Evolutionary conservation across 805 yeast genomes (phyloP).

Genomic region (Cyberlindnera petersonii): DNA sequence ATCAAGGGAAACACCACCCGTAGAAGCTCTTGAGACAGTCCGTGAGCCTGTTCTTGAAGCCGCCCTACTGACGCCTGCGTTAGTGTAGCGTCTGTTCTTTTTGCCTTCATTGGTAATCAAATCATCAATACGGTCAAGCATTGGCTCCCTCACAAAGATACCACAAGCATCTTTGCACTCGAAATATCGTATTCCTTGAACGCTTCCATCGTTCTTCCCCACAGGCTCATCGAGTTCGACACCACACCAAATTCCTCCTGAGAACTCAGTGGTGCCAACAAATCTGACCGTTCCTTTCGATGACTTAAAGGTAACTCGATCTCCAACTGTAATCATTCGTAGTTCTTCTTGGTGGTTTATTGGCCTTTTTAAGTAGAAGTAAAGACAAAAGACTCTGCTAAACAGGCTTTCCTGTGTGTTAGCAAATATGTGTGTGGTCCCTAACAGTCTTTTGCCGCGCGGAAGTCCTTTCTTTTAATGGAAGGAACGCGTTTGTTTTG

Average conservation of each 20-base stretch:
- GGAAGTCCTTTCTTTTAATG: too few species aligned
- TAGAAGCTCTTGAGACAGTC: neutral
- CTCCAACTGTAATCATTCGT: constrained; percentile 18
- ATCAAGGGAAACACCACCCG: neutral
- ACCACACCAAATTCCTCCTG: constrained; percentile 75
- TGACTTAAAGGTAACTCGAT: constrained; percentile 16
- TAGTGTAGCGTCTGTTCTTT: constrained; percentile 6
- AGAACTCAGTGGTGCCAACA: constrained; percentile 53
- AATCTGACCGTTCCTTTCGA: constrained; percentile 43
- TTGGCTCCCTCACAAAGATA: constrained; percentile 43
- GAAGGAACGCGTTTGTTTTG: too few species aligned
- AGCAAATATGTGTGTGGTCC: too few species aligned
- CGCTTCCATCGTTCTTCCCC: constrained; percentile 80
- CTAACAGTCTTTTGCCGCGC: too few species aligned
- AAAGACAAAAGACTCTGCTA: too few species aligned
- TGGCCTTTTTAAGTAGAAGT: too few species aligned
- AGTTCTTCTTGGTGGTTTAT: neutral
- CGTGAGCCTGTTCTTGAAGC: neutral
- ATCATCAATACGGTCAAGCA: constrained; percentile 17
- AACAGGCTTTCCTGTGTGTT: too few species aligned
- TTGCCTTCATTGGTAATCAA: neutral
- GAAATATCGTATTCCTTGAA: constrained; percentile 60
- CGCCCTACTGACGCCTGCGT: constrained; percentile 1
- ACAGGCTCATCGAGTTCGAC: constrained; percentile 68
- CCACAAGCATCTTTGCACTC: constrained; percentile 51